Percentiles rank a stretch among this genome's conserved stretches.
phyloP scores from a whole-genome alignment of 768 basidiomycete species.

The Pholiota conissans region DNA sequence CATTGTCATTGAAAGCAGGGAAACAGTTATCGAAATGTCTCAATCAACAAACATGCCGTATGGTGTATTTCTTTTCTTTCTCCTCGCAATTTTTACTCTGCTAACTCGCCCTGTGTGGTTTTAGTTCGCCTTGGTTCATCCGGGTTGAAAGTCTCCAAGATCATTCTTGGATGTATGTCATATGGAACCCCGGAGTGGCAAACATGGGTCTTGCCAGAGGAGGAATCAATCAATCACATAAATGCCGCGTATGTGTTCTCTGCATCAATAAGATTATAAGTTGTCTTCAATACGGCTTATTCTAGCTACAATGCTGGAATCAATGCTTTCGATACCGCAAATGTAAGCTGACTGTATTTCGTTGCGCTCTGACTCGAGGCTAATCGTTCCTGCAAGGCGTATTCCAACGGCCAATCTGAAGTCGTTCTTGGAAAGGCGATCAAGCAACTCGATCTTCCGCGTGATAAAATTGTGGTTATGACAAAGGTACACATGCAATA shows the following conservation, averaged over 20 bases:
- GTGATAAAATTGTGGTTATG: constrained; percentile 78
- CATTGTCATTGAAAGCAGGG: too few relatives aligned
- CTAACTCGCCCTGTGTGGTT: background rate
- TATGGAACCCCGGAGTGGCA: constrained; percentile 57
- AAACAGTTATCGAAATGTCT: constrained; percentile 1
- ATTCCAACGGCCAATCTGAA: constrained; percentile 69
- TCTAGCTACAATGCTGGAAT: constrained; percentile 59
- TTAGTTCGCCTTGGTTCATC: constrained; percentile 6
- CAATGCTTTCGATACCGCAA: constrained; percentile 61
- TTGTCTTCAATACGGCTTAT: too few relatives aligned
- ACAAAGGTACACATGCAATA: constrained; percentile 60
- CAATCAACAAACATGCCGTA: background rate
- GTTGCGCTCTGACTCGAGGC: background rate
- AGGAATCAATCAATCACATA: constrained; percentile 53
- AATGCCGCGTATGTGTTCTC: constrained; percentile 40
- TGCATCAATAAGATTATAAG: too few relatives aligned
- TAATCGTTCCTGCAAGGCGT: constrained; percentile 38
- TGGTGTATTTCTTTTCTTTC: background rate
- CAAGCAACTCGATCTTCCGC: constrained; percentile 63
- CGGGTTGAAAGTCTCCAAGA: constrained; percentile 8
- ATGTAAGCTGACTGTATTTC: constrained; percentile 26
- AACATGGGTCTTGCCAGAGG: constrained; percentile 44
- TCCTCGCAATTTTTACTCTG: background rate
- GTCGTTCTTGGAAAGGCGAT: constrained; percentile 71
- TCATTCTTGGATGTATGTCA: constrained; percentile 36